Evolutionary conservation across 2,329 filamentous ascomycete species (phyloP).

Genomic region (Colletotrichum costaricense): DNA sequence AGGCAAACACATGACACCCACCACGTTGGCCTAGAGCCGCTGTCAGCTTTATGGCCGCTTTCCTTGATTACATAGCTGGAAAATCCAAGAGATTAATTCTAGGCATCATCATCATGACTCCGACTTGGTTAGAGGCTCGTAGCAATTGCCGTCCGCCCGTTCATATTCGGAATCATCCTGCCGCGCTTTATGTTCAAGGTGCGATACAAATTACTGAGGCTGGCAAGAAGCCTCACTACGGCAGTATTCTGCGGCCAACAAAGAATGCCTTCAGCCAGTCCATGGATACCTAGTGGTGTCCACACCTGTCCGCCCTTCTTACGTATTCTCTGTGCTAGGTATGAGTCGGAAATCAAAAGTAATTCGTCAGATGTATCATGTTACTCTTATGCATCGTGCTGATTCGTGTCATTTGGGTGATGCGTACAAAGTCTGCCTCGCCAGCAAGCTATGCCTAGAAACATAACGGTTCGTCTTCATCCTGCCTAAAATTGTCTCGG

Average conservation of each 20-base stretch:
- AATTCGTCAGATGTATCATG: neutral
- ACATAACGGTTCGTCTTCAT: too few relatives aligned
- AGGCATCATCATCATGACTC: neutral
- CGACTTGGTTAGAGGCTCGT: neutral
- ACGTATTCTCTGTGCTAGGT: neutral
- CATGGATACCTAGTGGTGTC: neutral
- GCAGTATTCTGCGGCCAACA: neutral
- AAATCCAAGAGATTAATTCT: neutral
- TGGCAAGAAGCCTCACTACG: too few relatives aligned
- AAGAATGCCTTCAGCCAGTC: neutral
- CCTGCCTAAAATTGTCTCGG: neutral
- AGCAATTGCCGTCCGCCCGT: neutral
- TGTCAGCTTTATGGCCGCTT: neutral
- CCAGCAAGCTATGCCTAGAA: neutral
- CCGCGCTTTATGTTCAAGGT: neutral
- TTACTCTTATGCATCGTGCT: neutral
- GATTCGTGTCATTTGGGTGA: neutral
- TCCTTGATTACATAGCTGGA: neutral
- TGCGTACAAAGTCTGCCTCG: neutral
- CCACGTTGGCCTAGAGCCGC: neutral
- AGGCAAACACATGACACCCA: neutral
- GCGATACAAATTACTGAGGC: neutral
- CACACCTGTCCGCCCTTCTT: neutral
- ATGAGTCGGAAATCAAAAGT: neutral
- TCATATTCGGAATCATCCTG: too few relatives aligned